A percentile compares a stretch with the other conserved stretches of the same genome.
phyloP scores from a whole-genome alignment of 176 grass and related monocot genomes.

The Lolium multiflorum region DNA sequence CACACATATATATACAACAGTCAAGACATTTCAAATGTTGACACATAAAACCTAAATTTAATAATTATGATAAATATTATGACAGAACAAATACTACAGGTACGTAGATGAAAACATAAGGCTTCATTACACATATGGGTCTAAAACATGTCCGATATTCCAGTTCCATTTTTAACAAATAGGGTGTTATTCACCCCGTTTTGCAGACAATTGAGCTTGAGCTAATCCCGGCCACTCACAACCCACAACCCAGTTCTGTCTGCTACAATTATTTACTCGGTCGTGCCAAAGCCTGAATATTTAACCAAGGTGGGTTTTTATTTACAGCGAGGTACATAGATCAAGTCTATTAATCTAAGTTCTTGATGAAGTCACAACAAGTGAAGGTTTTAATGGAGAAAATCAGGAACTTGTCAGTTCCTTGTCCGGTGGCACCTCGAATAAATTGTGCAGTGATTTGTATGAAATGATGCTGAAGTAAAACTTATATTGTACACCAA shows the following conservation, averaged over 20 bases:
- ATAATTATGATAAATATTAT: neutral
- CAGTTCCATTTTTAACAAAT: neutral
- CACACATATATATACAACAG: neutral
- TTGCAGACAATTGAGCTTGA: neutral
- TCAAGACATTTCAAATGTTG: neutral
- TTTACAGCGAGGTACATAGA: neutral
- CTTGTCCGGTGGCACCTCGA: neutral
- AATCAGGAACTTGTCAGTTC: neutral
- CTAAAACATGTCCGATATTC: neutral
- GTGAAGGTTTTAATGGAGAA: neutral
- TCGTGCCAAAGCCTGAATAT: neutral
- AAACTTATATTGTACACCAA: neutral
- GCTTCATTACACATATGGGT: neutral
- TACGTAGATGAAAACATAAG: neutral
- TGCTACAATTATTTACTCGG: neutral
- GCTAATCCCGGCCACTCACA: neutral
- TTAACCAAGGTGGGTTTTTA: neutral
- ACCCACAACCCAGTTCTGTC: neutral
- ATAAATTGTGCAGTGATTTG: neutral
- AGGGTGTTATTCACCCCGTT: neutral
- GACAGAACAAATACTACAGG: neutral
- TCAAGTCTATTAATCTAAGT: neutral
- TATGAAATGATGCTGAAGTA: neutral
- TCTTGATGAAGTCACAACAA: neutral
- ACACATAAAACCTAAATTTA: neutral